phyloP scores from a whole-genome alignment of 805 yeast genomes.

The Starmerella apis region DNA sequence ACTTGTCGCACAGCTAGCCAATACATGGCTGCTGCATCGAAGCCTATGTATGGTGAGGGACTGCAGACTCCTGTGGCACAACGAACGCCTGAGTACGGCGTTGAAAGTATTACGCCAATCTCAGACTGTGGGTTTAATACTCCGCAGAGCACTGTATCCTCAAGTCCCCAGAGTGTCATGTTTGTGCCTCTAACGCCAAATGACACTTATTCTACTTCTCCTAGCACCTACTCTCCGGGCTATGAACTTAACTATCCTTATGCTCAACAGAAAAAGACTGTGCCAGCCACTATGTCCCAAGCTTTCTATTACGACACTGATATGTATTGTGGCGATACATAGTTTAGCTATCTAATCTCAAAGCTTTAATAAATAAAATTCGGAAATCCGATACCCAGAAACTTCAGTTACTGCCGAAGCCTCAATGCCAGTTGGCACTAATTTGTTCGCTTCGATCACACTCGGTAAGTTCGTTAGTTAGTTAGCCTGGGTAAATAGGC shows the following conservation, averaged over 20 bases:
- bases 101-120: slow-evolving; percentile 2
- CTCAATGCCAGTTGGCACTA: too few relatives aligned
- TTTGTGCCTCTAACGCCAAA: not conserved
- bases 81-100: not conserved
- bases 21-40: not conserved
- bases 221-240: not conserved
- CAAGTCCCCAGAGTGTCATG: slow-evolving; percentile 1
- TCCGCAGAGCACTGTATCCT: not conserved
- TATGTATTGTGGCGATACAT: not conserved
- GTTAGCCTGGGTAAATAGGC: too few relatives aligned
- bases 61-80: not conserved
- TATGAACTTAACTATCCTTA: not conserved
- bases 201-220: not conserved
- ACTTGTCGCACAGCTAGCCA: not conserved
- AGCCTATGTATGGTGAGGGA: not conserved
- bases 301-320: slow-evolving; percentile 2
- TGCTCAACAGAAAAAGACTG: not conserved
- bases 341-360: not conserved
- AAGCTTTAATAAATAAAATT: not conserved
- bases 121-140: not conserved
- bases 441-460: too few relatives aligned
- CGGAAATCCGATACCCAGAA: not conserved
- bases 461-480: too few relatives aligned
- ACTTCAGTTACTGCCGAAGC: too few relatives aligned
- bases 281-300: not conserved